phyloP scores from a whole-genome alignment of 2,329 filamentous ascomycete genomes.

The Tothia fuscella region DNA sequence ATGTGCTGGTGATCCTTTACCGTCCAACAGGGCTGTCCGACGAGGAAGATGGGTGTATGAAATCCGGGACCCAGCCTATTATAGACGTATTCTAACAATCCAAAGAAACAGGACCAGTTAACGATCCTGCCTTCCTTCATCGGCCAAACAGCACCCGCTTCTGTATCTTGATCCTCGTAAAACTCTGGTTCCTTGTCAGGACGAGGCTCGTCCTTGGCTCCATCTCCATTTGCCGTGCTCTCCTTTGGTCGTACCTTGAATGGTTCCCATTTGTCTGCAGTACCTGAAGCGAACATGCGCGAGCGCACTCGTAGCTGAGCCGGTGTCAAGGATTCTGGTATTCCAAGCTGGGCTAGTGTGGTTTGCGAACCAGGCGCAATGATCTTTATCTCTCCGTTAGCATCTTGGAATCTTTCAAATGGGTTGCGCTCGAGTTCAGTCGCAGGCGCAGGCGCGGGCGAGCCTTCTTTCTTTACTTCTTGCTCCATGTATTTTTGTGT shows the following conservation, averaged over 20 bases:
- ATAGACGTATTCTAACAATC: constrained; percentile 85
- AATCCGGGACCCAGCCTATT: constrained; percentile 80
- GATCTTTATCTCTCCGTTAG: constrained; percentile 30
- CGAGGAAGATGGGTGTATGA: constrained; percentile 85
- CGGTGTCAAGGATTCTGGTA: constrained; percentile 81
- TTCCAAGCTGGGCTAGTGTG: constrained; percentile 81
- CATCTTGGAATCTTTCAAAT: constrained; percentile 2
- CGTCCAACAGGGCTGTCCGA: constrained; percentile 84
- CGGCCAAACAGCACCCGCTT: constrained; percentile 83
- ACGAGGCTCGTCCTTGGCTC: constrained; percentile 19
- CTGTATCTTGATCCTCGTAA: constrained; percentile 79
- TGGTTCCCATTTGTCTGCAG: constrained; percentile 69
- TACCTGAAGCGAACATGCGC: constrained; percentile 78
- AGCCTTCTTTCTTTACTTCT: no score
- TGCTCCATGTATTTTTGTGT: no score
- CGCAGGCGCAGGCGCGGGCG: no score
- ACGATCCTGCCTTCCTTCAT: constrained; percentile 70
- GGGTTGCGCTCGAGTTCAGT: no score
- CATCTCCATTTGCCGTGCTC: constrained; percentile 11
- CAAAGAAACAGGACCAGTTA: constrained; percentile 87
- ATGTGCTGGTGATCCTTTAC: constrained; percentile 76
- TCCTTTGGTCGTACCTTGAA: constrained; percentile 55
- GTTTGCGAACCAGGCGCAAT: constrained; percentile 78
- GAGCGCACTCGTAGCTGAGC: constrained; percentile 78
- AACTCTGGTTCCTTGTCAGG: constrained; percentile 32